Evolutionary conservation across 1,139 yeast species (phyloP).

Genomic region (Yamadazyma mexicana): DNA sequence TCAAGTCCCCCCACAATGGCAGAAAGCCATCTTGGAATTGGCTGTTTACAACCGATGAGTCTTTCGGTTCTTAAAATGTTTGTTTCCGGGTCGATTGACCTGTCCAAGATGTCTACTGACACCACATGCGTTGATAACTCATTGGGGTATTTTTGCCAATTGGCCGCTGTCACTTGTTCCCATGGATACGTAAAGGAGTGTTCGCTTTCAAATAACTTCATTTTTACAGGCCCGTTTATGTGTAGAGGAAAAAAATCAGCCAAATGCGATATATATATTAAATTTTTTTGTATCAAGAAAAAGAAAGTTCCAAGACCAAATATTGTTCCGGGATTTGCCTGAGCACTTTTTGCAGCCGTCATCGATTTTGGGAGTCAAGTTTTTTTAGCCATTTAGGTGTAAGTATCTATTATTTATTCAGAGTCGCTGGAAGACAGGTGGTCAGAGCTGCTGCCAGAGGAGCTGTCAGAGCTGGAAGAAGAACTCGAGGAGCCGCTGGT

Average conservation of each 20-base stretch:
- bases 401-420: not conserved
- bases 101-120: slow-evolving; percentile 81
- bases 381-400: too few species aligned
- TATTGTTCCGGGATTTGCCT: not conserved
- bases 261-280: slow-evolving; percentile 5
- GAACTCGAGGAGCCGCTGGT: not conserved
- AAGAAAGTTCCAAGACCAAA: slow-evolving; percentile 4
- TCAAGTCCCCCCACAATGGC: slow-evolving; percentile 73
- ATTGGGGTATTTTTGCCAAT: slow-evolving; percentile 96
- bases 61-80: slow-evolving; percentile 77
- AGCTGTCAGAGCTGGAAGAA: not conserved
- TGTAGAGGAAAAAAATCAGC: not conserved
- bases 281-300: slow-evolving; percentile 4
- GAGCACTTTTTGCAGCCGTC: slow-evolving; percentile 3
- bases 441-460: not conserved
- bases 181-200: slow-evolving; percentile 80
- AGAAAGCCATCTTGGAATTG: slow-evolving; percentile 81
- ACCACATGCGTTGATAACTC: slow-evolving; percentile 92
- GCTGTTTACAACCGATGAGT: slow-evolving; percentile 84
- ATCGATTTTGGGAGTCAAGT: not conserved
- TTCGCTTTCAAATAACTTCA: slow-evolving; percentile 75
- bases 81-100: slow-evolving; percentile 60
- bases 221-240: slow-evolving; percentile 19
- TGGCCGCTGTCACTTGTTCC: slow-evolving; percentile 95
- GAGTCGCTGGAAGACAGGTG: slow-evolving; percentile 1